These are phyloP conservation scores for Aurantiochytrium sp. DNA, from an alignment of 108 stramenopile genomes.

Conservation along the genomic window DNA sequence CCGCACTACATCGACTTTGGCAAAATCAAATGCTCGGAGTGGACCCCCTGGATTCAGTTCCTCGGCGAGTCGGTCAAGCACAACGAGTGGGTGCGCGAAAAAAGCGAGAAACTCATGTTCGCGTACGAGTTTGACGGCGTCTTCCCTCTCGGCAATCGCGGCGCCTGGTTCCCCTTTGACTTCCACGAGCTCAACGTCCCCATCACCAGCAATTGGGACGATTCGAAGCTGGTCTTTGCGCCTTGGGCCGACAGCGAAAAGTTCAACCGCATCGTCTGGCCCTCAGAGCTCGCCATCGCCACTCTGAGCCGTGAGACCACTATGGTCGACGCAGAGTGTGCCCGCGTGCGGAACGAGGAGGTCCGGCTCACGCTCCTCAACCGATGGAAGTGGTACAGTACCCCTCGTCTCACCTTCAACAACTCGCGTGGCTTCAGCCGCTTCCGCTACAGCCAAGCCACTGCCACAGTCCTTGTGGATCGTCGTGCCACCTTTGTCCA, in stretches of 20 bases:
- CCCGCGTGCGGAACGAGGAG: not conserved
- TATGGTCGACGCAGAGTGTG: not conserved
- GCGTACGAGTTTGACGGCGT: not conserved
- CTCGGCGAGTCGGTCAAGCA: not conserved
- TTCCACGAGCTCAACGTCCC: not conserved
- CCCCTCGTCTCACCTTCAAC: not conserved
- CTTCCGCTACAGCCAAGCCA: not conserved
- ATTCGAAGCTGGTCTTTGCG: not conserved
- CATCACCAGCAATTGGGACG: constrained; percentile 14
- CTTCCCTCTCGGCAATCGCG: not conserved
- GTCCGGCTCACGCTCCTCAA: not conserved
- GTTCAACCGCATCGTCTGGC: not conserved
- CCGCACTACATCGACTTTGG: not conserved
- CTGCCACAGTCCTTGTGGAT: not conserved
- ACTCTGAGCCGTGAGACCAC: not conserved
- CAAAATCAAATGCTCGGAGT: not conserved
- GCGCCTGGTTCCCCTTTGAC: not conserved
- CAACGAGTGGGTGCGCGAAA: not conserved
- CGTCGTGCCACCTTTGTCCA: not conserved
- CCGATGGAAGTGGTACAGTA: not conserved
- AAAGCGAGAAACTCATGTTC: not conserved
- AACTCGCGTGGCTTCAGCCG: not conserved
- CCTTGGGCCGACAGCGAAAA: not conserved
- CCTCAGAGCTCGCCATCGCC: not conserved
- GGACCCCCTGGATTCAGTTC: constrained; percentile 9